phyloP scores from a whole-genome alignment of 75 land plant genomes.

The Chamaecyparis obtusa region DNA sequence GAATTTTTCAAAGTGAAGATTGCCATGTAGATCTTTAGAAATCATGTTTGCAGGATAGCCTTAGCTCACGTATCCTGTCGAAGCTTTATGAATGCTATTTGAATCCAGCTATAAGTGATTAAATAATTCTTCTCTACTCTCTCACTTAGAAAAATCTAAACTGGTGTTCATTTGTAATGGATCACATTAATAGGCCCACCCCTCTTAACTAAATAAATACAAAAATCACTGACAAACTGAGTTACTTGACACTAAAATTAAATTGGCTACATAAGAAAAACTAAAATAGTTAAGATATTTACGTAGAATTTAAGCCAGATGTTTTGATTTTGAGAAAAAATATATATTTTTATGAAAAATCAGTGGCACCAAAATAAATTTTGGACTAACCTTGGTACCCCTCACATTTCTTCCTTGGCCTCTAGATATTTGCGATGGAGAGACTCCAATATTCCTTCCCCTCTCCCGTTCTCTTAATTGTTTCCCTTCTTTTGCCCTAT shows the following conservation, averaged over 20 bases:
- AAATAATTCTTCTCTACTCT: background rate
- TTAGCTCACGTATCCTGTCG: background rate
- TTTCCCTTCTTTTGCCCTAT: conserved; percentile 7
- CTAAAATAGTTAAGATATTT: background rate
- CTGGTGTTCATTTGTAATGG: background rate
- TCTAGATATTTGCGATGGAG: background rate
- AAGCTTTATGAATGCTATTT: background rate
- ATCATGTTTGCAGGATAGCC: background rate
- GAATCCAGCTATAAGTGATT: background rate
- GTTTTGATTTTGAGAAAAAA: background rate
- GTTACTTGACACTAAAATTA: background rate
- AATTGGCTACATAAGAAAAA: background rate
- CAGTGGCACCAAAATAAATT: background rate
- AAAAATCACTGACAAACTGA: background rate
- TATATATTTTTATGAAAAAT: background rate
- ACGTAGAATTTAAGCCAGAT: background rate
- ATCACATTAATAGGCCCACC: background rate
- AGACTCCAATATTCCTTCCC: background rate
- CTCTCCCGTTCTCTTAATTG: conserved; percentile 3
- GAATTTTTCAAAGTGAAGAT: background rate
- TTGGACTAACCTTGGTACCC: conserved; percentile 8
- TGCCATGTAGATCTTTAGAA: background rate
- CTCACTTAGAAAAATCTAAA: background rate
- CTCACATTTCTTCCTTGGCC: conserved; percentile 5
- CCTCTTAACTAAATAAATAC: background rate